Conservation (phyloP, 2,329 filamentous ascomycete genomes). For the Ceratocystis cubensis region DNA sequence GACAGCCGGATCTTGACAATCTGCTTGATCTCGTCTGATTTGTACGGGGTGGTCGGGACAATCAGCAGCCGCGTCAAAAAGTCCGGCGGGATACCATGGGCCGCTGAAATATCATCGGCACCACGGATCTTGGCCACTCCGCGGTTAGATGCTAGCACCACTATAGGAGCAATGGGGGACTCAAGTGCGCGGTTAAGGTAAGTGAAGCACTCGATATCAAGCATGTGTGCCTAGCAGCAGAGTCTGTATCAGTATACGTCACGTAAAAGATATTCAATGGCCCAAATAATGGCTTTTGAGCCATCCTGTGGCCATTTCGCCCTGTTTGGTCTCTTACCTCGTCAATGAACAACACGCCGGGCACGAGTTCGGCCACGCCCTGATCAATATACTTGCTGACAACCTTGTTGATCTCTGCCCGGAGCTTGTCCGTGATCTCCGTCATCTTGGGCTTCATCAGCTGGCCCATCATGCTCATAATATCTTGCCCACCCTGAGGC, state of each 20-base stretch:
- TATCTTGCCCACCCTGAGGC: constrained; percentile 93
- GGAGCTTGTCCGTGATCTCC: constrained; percentile 95
- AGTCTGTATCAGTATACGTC: not conserved
- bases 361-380: constrained; percentile 93
- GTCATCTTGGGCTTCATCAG: constrained; percentile 99
- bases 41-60: constrained; percentile 85
- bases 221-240: constrained; percentile 68
- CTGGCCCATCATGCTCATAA: constrained; percentile 99
- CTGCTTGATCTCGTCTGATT: constrained; percentile 75
- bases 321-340: constrained; percentile 48
- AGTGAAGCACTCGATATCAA: constrained; percentile 97
- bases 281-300: not conserved
- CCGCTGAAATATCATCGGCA: constrained; percentile 66
- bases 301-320: not conserved
- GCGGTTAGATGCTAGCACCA: constrained; percentile 93
- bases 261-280: not conserved
- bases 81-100: constrained; percentile 88
- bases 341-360: constrained; percentile 95
- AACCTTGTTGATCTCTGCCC: constrained; percentile 95
- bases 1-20: constrained; percentile 78
- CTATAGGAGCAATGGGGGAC: constrained; percentile 86
- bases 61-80: constrained; percentile 90
- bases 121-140: constrained; percentile 88
- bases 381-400: constrained; percentile 99
- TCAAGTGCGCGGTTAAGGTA: constrained; percentile 98